Evolutionary conservation across 306 rosid genomes (phyloP), one percentile per base, ranked within the genome.

Genomic region (Vicia villosa): DNA sequence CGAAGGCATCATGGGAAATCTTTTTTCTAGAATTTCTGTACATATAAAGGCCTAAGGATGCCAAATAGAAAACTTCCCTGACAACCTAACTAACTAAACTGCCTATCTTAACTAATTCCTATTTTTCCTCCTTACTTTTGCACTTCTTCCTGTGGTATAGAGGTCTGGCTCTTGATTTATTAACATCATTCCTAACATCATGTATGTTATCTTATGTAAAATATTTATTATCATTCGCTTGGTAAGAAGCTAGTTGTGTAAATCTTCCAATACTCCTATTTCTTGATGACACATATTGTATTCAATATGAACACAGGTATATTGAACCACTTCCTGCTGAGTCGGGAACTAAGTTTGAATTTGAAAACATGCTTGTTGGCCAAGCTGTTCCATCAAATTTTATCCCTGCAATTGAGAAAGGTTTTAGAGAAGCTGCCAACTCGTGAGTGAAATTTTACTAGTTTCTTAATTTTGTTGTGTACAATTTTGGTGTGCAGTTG

Each of bases 351-450:
- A 91, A 94, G 84, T 91, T 94, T 75, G 97, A 91, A 84, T 94
- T 94, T 72, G 99, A 94, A 69, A 94, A 94, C 88, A 21, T 84
- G 73, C 87, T 94, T 79, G 95, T 91, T 49, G 97, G 99, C 63
- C 99, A 94, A 85, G 99, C 94, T 79, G 77, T 94, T 76, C 97
- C 99, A 34, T 91, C 99, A 54, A 82, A 74, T 83, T 94, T 94
- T 79, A 81, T 94, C 62, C 97, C 99, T 54, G 97, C 97, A 50
- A 94, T 94, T 21, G 99, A 91, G 80, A 94, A 94, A 77, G 99
- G 99, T 80, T 94, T 94, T 75, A 89, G 74, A 78, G 99, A 94
- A 89, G 99, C 97, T 36, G 96, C 97, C 28, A 94, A 94, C 76
- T 94, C 97, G 97, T 94, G 84, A 70, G 97, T 82, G 22, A 63